Base-by-base conservation (phyloP, 176 grass and related monocot genomes). In the Rhynchospora tenuis region DNA sequence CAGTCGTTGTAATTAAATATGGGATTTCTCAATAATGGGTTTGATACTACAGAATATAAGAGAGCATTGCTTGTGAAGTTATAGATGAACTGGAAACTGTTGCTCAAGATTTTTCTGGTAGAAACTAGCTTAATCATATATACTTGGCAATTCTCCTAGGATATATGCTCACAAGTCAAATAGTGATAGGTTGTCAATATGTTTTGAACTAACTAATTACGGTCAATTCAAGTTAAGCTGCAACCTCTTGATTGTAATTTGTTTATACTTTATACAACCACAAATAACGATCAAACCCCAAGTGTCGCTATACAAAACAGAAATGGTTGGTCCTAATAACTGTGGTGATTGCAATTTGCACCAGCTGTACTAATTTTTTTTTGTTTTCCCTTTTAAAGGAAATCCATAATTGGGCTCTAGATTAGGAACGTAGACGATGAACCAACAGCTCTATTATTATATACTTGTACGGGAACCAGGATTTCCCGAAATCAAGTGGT, bases 241-340 rank as follows among this genome's bases (percentile, higher is more conserved):
- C 72, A 54, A 74, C 43, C 0, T 48, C 45, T 52, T 52, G 52
- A 7, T 76, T 76, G 0, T 52, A 11, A 76, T 52, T 76, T 54
- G 8, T 26, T 50, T 77, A 77, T 77, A 12, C 17, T 38, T 38
- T 77, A 55, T 52, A 12, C 17, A 75, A 47, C 8, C 38, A 50
- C 23, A 51, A 78, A 57, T 78, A 79, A 79, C 16, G 19, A 59
- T 57, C 2, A 59, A 79, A 79, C 59, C 9, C 67, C 23, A 59
- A 13, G 51, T 60, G 76, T 79, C 76, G 59, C 38, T 81, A 59
- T 60, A 48, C 78, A 81, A 81, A 81, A 81, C 58, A 64, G 78
- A 81, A 64, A 7, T 61, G 17, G 16, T 45, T 13, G 78, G 38
- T 44, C 5, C 78, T 27, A 47, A 8, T 45, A 81, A 81, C 78